Percentiles rank a stretch among this genome's conserved stretches.
phyloP scores from a whole-genome alignment of 192 early-diverging fungal genomes.

The Coemansia sp. region DNA sequence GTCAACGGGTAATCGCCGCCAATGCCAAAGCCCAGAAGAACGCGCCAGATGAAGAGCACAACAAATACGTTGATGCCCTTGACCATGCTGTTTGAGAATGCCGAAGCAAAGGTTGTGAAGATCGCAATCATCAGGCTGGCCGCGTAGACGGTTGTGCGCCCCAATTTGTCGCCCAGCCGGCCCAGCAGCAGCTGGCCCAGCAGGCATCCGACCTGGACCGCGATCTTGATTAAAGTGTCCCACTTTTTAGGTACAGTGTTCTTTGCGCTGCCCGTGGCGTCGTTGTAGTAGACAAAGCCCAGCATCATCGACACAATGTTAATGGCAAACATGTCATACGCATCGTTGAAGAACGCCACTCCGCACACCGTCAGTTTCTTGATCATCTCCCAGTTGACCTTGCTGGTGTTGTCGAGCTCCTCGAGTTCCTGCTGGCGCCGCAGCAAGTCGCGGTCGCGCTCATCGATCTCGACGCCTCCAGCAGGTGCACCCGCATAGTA shows the following conservation, averaged over 20 bases:
- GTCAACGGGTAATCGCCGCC: slow-evolving; percentile 97
- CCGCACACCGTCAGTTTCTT: slow-evolving; percentile 74
- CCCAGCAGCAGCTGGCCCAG: slow-evolving; percentile 92
- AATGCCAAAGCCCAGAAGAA: slow-evolving; percentile 91
- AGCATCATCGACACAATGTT: slow-evolving; percentile 90
- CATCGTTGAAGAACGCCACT: slow-evolving; percentile 89
- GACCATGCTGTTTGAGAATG: slow-evolving; percentile 70
- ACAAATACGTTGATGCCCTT: slow-evolving; percentile 68
- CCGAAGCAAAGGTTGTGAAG: slow-evolving; percentile 78
- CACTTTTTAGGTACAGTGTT: slow-evolving; percentile 67
- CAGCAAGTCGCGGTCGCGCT: slow-evolving; percentile 47
- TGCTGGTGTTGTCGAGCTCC: slow-evolving; percentile 60
- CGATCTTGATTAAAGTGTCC: slow-evolving; percentile 87
- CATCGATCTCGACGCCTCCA: slow-evolving; percentile 27
- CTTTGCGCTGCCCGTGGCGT: slow-evolving; percentile 31
- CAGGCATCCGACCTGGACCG: slow-evolving; percentile 86
- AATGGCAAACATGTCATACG: slow-evolving; percentile 97
- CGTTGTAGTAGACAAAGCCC: slow-evolving; percentile 66
- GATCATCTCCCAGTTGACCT: slow-evolving; percentile 75
- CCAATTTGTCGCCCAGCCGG: slow-evolving; percentile 83
- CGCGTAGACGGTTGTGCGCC: slow-evolving; percentile 89
- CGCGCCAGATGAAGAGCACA: slow-evolving; percentile 86
- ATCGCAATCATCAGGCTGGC: slow-evolving; percentile 91
- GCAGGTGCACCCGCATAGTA: background rate
- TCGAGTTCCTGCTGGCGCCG: slow-evolving; percentile 50